Evolutionary conservation across 1,139 yeast species (phyloP), one percentile per base, ranked within the genome.

Genomic region (Zygotorulaspora mrakii): DNA sequence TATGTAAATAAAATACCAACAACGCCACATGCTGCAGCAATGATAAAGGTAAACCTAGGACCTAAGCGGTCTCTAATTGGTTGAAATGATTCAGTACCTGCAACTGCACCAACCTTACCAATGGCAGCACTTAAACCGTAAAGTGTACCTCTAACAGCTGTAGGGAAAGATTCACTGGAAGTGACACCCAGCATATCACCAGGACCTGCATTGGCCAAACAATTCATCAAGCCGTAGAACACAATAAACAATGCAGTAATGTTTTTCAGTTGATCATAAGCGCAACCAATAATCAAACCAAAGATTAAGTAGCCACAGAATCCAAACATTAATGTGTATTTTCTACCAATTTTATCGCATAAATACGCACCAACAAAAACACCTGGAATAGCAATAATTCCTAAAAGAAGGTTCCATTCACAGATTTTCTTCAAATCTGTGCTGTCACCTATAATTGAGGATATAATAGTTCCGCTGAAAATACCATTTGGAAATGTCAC

Each of bases 111-210:
- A 9, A 73, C 72, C 50, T 74, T 74, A 38, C 79, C 79, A 32
- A 72, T 53, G 3, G 77, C 79, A 12, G 78, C 78, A 24, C 73
- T 64, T 12, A 73, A 45, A 20, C 77, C 78, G 45, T 74, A 74
- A 32, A 59, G 47, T 1, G 88, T 79, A 35, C 89, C 91, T 62
- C 91, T 71, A 33, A 83, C 74, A 12, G 86, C 84, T 9, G 89
- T 81, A 17, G 91, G 87, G 54, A 71, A 83, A 2, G 77, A 70
- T 60, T 83, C 91, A 22, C 83, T 74, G 8, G 86, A 73, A 3
- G 75, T 66, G 42, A 83, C 69, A 7, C 91, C 91, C 71, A 82
- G 67, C 70, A 76, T 76, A 57, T 82, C 74, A 49, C 91, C 91
- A 3, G 91, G 91, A 3, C 94, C 91, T 52, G 81, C 67, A 61